Evolutionary conservation across 768 basidiomycete genomes (phyloP), one percentile per base, ranked within the genome.

Genomic region (Mycena maculata): DNA sequence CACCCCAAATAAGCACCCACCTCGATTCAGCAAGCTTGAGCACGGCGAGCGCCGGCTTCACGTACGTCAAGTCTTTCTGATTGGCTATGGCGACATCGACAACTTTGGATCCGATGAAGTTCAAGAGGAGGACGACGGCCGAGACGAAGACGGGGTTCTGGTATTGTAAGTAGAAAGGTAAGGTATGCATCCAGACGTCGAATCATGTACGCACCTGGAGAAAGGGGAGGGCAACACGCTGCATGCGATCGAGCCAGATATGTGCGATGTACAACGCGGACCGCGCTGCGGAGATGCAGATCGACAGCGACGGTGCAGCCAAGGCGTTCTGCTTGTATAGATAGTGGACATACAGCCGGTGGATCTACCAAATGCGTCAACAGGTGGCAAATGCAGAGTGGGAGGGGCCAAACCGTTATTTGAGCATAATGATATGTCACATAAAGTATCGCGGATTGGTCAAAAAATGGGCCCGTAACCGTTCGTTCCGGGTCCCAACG

Each of bases 401-500:
- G 87, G 88, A 11, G 86, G 85, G 30, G 88, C 28, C 50, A 12
- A 80, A 75, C 81, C 58, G 83, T 75, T 72, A 90, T 90, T 72
- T 85, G 81, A 33, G 80, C 74, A 33, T 78, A 78, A 72, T 85
- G 82, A 73, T 80, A 86, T 4, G 76, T 65, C 1, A 76, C 48
- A 60, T 82, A 79, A 3, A 88, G 77, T 16, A 72, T 64, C 2
- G 83, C 83, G 6, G 82, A 82, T 71, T 85, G 83, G 38, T 79
- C 75, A 69, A 86, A 71, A 63, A 78, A 77, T 6, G 69, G 48
- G 20, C 60, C 54, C 45, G 76, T 36, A 7, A 7, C 65, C 57
- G 77, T 27, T 69, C 67, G 36, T 2, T 76, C 74, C 20, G 80
- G 78, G 54, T 80, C 77, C 80, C 80, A 81, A 4, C 76, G 79